Evolutionary conservation across 495 filamentous ascomycete genomes (phyloP), one percentile per base, ranked within the genome.

Genomic region (Lasiosphaeriaceae sp.): DNA sequence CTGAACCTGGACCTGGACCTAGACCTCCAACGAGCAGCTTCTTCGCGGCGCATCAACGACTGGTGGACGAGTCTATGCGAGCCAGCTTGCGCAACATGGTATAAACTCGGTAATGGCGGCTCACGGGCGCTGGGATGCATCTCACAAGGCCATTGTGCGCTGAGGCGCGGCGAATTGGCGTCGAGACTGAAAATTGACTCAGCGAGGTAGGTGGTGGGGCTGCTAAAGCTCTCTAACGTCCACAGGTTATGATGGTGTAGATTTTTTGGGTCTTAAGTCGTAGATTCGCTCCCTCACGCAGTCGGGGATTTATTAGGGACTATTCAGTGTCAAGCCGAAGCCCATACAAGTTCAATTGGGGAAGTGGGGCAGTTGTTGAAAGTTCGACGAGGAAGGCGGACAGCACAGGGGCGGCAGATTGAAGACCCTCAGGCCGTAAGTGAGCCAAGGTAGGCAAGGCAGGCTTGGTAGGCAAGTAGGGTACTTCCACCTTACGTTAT

Each of bases 71-170:
- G 23, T 12, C 50, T 41, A 55, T 48, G 55, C 56, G 58, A 50
- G 58, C 57, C 57, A 54, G 52, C 60, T 57, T 61, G 60, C 61
- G 61, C 65, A 70, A 70, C 69, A 71, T 66, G 57, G 55, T 68
- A 61, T 56, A 51, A 22, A 35, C 35, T 53, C 20, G 43, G 49
- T 48, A 50, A 47, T 54, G 56, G 62, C 58, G 56, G 54, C 44
- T 55, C 55, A 54, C 35, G 54, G 55, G 55, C 19, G 58, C 58
- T 47, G 55, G 34, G 58, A 68, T 65, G 69, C 69, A 70, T 71
- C 26, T 31, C 60, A 71, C 69, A 68, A 59, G 47, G 56, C 67
- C 69, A 70, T 71, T 39, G 50, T 53, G 50, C 57, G 60, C 20
- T 49, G 51, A 54, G 45, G 44, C 41, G 43, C 31, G 49, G 37